Evolutionary conservation across 2,329 filamentous ascomycete genomes (phyloP).

Genomic region (Scortechinia acanthostroma): DNA sequence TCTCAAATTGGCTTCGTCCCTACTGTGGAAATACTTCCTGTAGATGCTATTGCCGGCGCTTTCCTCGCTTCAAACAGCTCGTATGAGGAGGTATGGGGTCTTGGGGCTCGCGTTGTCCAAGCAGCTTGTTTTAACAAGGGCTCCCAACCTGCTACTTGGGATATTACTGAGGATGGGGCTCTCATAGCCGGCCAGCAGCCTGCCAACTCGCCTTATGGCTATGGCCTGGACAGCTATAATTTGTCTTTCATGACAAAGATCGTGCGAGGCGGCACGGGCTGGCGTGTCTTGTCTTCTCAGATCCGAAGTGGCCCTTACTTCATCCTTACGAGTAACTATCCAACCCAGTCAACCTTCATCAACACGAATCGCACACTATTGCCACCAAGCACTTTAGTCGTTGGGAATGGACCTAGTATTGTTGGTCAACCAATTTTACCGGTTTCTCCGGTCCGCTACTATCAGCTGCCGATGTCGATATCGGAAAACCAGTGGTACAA

Average conservation of each 20-base stretch:
- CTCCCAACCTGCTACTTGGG: constrained; percentile 23
- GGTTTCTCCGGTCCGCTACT: constrained; percentile 14
- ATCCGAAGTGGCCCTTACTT: constrained; percentile 7
- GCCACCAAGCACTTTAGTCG: constrained; percentile 21
- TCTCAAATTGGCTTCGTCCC: constrained; percentile 17
- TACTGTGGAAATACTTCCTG: constrained; percentile 12
- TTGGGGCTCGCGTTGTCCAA: constrained; percentile 22
- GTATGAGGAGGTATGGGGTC: constrained; percentile 23
- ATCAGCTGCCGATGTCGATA: constrained; percentile 14
- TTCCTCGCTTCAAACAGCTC: constrained; percentile 17
- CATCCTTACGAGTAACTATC: constrained; percentile 13
- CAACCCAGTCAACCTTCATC: constrained; percentile 12
- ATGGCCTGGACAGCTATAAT: constrained; percentile 20
- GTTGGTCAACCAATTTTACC: constrained; percentile 23
- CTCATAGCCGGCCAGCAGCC: constrained; percentile 21
- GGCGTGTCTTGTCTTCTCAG: constrained; percentile 15
- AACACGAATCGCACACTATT: constrained; percentile 23
- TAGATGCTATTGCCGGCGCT: constrained; percentile 14
- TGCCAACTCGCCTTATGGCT: constrained; percentile 13
- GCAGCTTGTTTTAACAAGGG: constrained; percentile 24
- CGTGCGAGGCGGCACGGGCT: constrained; percentile 24
- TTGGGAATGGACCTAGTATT: constrained; percentile 20
- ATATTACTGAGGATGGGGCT: constrained; percentile 20
- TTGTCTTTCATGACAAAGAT: constrained; percentile 26
- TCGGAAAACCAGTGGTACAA: constrained; percentile 24